phyloP scores from a whole-genome alignment of 192 early-diverging fungal genomes.

The Gamsiella multidivaricata region DNA sequence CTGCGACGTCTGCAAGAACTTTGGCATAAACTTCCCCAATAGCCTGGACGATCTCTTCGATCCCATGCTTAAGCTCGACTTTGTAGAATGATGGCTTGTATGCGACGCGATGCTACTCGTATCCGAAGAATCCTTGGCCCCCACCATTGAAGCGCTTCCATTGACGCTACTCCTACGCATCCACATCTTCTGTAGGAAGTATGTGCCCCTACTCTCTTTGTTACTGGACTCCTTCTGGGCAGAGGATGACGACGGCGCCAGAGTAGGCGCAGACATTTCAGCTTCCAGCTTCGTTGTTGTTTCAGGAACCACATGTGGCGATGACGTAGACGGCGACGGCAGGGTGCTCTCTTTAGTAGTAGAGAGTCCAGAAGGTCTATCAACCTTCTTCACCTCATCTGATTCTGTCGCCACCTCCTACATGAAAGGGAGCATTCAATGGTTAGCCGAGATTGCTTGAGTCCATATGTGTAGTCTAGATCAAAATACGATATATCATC shows the following conservation, averaged over 20 bases:
- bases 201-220: constrained; percentile 14
- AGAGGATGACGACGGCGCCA: not conserved
- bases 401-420: too few relatives aligned
- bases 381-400: too few relatives aligned
- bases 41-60: constrained; percentile 40
- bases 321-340: too few relatives aligned
- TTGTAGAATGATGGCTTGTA: constrained; percentile 9
- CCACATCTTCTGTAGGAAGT: constrained; percentile 31
- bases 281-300: not conserved
- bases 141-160: not conserved
- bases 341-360: too few relatives aligned
- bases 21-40: constrained; percentile 36
- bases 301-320: not conserved
- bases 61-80: not conserved
- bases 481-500: too few relatives aligned
- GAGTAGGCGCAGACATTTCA: constrained; percentile 2
- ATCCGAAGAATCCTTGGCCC: not conserved
- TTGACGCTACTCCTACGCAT: constrained; percentile 43
- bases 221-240: not conserved
- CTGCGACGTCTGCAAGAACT: constrained; percentile 32
- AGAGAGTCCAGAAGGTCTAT: too few relatives aligned
- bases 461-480: too few relatives aligned
- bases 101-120: constrained; percentile 20
- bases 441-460: too few relatives aligned
- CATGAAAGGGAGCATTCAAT: too few relatives aligned